Base-by-base conservation (phyloP, 352 stramenopile species). In the Phytophthora quininea region DNA sequence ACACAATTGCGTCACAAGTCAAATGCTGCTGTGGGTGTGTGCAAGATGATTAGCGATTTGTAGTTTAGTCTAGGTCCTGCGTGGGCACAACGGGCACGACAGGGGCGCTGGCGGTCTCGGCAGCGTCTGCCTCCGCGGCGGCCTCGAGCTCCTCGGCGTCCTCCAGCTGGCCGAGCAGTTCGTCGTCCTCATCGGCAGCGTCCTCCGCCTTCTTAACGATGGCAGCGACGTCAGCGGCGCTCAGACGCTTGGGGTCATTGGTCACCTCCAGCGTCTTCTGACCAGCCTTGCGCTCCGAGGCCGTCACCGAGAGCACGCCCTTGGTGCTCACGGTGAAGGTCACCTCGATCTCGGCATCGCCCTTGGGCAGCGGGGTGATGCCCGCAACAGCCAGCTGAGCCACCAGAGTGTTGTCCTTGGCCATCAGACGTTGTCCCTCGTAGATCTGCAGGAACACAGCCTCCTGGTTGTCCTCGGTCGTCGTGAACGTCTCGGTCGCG, bases 381-480 rank as follows among this genome's bases (percentile, higher is more conserved):
- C 90, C 94, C 33, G 76, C 67, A n/a, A 98, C 76, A 38, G 83
- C 88, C 69, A 98, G 89, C 74, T 95, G 90, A 52, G 92, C 95
- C 56, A 98, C 74, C 46, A 97, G 75, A 33, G 91, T 97, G 79
- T 99, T 99, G 71, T 98, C 95, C 68, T 98, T 97, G 51, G 96
- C 98, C 96, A 99, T 98, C 45, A 96, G 78, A 29, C 97, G 94
- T 81, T 99, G 96, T 32, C 97, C 97, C 69, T 98, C 94, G 71
- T 95, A 98, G 54, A 98, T 89, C 68, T 98, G 87, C 58, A 98
- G 74, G 64, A 95, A 95, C 58, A 98, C 91, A 42, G 73, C 83
- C 29, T 88, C 79, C 76, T 98, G 95, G 75, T 97, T 97, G 80
- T 98, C 95, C 15, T 55, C 71, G 56, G 91, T 92, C 38, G 95